Evolutionary conservation across 2,329 filamentous ascomycete genomes (phyloP).

Genomic region (Seiridium cupressi): DNA sequence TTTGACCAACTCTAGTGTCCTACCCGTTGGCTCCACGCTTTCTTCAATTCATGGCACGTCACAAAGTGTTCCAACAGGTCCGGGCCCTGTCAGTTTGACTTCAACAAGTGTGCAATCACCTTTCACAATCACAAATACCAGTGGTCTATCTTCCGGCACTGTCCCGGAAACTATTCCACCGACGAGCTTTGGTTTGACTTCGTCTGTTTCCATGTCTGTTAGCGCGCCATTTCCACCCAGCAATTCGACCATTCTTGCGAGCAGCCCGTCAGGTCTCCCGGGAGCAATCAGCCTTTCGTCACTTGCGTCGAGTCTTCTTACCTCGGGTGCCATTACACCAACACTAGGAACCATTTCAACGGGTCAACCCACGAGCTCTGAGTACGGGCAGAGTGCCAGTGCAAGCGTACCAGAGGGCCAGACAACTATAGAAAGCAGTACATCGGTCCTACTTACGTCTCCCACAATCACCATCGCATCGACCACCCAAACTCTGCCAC

Average conservation of each 20-base stretch:
- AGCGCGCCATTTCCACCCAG: not conserved
- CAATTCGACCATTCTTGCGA: constrained; percentile 17
- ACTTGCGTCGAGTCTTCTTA: not conserved
- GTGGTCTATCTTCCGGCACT: not conserved
- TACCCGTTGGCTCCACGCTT: too few relatives aligned
- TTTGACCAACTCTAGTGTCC: not conserved
- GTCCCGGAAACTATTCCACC: too few relatives aligned
- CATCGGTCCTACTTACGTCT: too few relatives aligned
- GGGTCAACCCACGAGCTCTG: too few relatives aligned
- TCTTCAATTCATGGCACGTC: constrained; percentile 9
- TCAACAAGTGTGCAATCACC: not conserved
- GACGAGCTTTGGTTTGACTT: too few relatives aligned
- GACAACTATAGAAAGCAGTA: too few relatives aligned
- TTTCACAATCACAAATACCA: not conserved
- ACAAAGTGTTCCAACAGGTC: constrained; percentile 13
- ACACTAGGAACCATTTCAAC: too few relatives aligned
- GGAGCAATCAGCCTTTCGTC: not conserved
- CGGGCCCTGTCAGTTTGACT: constrained; percentile 10
- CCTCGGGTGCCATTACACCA: too few relatives aligned
- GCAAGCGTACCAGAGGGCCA: too few relatives aligned
- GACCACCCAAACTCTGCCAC: not conserved
- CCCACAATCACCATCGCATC: not conserved
- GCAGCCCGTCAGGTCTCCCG: constrained; percentile 8
- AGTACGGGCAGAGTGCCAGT: too few relatives aligned
- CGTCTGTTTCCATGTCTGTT: not conserved